Percentiles rank a stretch among this genome's conserved stretches.
These are phyloP conservation scores for Colletotrichum sublineola DNA, from an alignment of 2,329 filamentous ascomycete genomes.

Conservation along the genomic window DNA sequence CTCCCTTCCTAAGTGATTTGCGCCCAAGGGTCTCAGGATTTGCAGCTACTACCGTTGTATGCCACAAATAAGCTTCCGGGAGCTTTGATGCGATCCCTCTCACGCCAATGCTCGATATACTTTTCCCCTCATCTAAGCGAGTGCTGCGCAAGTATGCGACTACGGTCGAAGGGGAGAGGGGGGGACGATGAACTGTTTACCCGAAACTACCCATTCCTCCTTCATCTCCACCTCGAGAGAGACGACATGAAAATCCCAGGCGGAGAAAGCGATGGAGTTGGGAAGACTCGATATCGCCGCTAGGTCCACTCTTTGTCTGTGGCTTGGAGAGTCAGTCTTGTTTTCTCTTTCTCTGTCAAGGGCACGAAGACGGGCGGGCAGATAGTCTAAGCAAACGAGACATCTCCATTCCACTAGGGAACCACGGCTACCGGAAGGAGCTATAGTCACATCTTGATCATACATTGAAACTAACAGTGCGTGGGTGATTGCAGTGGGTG, in stretches of 20 bases:
- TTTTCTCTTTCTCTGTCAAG: neutral
- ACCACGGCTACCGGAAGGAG: neutral
- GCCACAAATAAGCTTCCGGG: slow-evolving; percentile 16
- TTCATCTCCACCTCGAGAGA: neutral
- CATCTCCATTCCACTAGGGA: neutral
- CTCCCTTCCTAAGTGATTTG: too few relatives aligned
- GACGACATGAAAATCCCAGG: neutral
- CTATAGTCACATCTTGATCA: slow-evolving; percentile 9
- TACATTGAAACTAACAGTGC: neutral
- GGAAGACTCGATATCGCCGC: neutral
- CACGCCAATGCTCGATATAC: neutral
- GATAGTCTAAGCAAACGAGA: neutral
- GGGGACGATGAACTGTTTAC: neutral
- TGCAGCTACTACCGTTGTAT: neutral
- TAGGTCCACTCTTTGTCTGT: neutral
- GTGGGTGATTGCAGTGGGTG: neutral
- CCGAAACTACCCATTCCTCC: neutral
- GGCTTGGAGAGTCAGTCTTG: neutral
- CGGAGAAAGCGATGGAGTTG: neutral
- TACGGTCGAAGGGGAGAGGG: neutral
- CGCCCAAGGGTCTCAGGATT: too few relatives aligned
- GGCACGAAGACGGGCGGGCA: too few relatives aligned
- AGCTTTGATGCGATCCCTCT: neutral
- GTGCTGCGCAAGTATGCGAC: neutral
- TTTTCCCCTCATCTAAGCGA: neutral